Evolutionary conservation across 2,329 filamentous ascomycete species (phyloP).

Genomic region (Neopestalotiopsis rosae): DNA sequence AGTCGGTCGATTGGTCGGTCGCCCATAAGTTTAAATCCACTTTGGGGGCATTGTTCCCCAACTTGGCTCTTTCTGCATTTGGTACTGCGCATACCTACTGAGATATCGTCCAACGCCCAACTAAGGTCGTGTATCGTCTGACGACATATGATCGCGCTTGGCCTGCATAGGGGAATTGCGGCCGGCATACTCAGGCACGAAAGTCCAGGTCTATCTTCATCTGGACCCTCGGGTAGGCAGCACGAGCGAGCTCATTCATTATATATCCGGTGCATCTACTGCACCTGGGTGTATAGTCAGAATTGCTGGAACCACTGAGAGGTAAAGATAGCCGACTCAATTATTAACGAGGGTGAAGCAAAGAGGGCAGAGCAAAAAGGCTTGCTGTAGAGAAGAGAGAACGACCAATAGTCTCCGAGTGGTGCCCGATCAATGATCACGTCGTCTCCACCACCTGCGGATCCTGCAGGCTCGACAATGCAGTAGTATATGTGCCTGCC

Average conservation of each 20-base stretch:
- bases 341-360: too few relatives aligned
- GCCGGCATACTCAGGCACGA: neutral
- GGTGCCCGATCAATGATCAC: slow-evolving; percentile 15
- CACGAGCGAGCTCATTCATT: too few relatives aligned
- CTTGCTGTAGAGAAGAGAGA: neutral
- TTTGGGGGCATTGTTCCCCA: neutral
- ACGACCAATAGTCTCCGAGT: neutral
- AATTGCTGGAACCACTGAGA: too few relatives aligned
- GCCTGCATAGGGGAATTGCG: neutral
- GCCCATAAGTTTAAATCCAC: neutral
- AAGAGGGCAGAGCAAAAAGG: neutral
- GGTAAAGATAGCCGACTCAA: too few relatives aligned
- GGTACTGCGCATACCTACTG: neutral
- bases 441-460: slow-evolving; percentile 6
- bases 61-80: neutral
- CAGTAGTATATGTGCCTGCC: neutral
- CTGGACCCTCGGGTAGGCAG: too few relatives aligned
- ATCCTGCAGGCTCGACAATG: slow-evolving; percentile 11
- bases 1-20: neutral
- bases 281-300: too few relatives aligned
- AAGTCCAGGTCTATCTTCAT: too few relatives aligned
- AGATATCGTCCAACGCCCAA: neutral
- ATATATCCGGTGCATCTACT: too few relatives aligned
- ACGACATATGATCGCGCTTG: neutral
- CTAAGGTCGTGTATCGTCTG: slow-evolving; percentile 1